Conservation (phyloP, 1,139 yeast species). For the Debaryomyces robertsiae region DNA sequence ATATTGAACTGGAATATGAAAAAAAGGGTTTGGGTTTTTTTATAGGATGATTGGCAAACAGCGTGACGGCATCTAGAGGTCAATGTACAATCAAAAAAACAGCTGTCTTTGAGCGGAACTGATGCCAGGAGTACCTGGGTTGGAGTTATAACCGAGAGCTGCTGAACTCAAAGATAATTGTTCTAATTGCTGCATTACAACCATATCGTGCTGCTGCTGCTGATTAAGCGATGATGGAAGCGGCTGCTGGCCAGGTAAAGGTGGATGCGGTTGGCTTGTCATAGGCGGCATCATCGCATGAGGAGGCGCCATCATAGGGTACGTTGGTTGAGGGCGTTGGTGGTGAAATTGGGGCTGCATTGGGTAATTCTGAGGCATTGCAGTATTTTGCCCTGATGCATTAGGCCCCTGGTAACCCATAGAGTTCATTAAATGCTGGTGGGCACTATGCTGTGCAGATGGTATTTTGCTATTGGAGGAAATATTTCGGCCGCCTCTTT, state of each 20-base stretch:
- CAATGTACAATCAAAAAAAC: slow-evolving; percentile 19
- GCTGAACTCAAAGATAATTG: slow-evolving; percentile 52
- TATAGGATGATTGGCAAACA: not conserved
- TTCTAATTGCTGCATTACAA: slow-evolving; percentile 52
- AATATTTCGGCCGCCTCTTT: slow-evolving; percentile 23
- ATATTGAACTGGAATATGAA: slow-evolving; percentile 1
- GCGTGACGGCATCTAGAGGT: not conserved
- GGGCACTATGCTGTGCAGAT: slow-evolving; percentile 11
- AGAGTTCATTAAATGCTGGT: slow-evolving; percentile 9
- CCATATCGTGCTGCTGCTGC: slow-evolving; percentile 30
- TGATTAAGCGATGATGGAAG: slow-evolving; percentile 14
- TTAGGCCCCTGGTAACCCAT: slow-evolving; percentile 3
- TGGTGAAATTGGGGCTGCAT: slow-evolving; percentile 15
- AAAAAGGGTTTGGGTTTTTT: not conserved
- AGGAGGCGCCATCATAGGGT: slow-evolving; percentile 12
- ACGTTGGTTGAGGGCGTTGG: slow-evolving; percentile 15
- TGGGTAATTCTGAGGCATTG: slow-evolving; percentile 2
- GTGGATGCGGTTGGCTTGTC: slow-evolving; percentile 15
- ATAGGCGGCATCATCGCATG: slow-evolving; percentile 12
- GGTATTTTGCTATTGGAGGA: slow-evolving; percentile 7
- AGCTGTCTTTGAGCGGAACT: slow-evolving; percentile 22
- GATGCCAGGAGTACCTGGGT: slow-evolving; percentile 44
- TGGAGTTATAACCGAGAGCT: slow-evolving; percentile 51
- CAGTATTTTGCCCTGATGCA: slow-evolving; percentile 10
- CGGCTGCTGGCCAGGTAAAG: slow-evolving; percentile 10